Evolutionary conservation across 2,329 filamentous ascomycete species (phyloP), one percentile per base, ranked within the genome.

Genomic region (Alternaria atra): DNA sequence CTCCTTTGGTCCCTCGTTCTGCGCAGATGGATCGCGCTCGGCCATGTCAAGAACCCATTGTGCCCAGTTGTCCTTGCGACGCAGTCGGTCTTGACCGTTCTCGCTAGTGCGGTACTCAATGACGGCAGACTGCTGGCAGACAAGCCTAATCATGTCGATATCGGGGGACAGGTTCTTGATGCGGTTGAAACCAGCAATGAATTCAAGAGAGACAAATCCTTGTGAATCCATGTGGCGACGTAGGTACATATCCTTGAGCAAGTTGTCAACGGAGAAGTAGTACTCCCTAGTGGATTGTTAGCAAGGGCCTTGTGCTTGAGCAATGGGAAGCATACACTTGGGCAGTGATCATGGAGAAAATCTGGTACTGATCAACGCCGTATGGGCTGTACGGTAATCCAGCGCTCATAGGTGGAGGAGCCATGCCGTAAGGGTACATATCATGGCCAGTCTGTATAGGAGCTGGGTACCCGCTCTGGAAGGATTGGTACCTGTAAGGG

Each of bases 221-320:
- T 98, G 92, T 1, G 91, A 92, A 76, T 99, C 94, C 95, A 99
- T 98, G 70, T 94, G 90, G 72, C 88, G 89, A 58, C 95, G 90
- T 60, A 99, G 84, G 79, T 89, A 98, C 73, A 92, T 85, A 74
- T 99, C 95, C 80, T 97, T 97, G 85, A 92, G 91, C 51, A 98
- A 85, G 76, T 99, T 99, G 73, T 97, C 92, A 29, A 97, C 87
- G 0, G 94, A 98, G 81, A 99, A 97, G 80, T 99, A 99, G 82
- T 97, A 99, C 73, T 97, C 93, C 37, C 93, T 86, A 74, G 86
- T 82, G 25, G 66, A 76, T 15, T 42, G 64, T 82, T 74, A 80
- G 76, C 56, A 35, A 35, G 58, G 13, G 7, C 9, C 13, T 44
- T 37, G 13, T 9, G 6, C 15, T 30, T n/a, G 20, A 8, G 25